phyloP scores from a whole-genome alignment of 1,284 basidiomycete species.

The Lignosus rhinocerotis region DNA sequence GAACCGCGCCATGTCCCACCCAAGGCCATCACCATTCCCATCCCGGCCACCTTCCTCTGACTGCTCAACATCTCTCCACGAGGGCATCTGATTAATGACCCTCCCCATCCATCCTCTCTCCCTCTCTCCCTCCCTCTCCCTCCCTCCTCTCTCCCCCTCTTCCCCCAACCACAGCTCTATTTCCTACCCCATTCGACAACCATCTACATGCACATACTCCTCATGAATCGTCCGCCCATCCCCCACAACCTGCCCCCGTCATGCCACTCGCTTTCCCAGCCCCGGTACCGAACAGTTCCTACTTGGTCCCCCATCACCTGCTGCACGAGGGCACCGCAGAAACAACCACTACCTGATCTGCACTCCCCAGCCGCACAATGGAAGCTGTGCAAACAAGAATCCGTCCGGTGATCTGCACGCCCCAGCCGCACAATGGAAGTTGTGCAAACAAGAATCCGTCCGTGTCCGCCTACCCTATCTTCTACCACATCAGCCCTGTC shows the following conservation, averaged over 20 bases:
- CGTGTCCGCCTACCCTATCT: background rate
- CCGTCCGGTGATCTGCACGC: too few species aligned
- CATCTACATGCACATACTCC: too few species aligned
- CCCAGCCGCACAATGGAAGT: background rate
- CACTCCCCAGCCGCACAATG: background rate
- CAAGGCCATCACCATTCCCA: background rate
- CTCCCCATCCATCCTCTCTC: background rate
- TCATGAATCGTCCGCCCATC: too few species aligned
- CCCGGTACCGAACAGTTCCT: too few species aligned
- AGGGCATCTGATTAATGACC: conserved; percentile 15
- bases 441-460: background rate
- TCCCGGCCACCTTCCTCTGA: background rate
- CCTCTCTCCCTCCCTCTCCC: background rate
- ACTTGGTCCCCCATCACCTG: too few species aligned
- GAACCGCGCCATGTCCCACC: background rate
- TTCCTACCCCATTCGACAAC: too few species aligned
- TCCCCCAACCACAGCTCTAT: background rate
- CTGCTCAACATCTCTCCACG: conserved; percentile 6
- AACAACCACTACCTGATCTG: too few species aligned
- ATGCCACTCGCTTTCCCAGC: too few species aligned
- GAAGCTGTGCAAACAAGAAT: background rate
- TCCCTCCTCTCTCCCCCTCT: background rate
- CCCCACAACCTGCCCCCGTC: too few species aligned
- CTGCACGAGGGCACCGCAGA: too few species aligned
- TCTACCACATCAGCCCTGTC: background rate